These are phyloP conservation scores for Kwoniella sp. DNA, from an alignment of 768 basidiomycete species.

Conservation along the genomic window DNA sequence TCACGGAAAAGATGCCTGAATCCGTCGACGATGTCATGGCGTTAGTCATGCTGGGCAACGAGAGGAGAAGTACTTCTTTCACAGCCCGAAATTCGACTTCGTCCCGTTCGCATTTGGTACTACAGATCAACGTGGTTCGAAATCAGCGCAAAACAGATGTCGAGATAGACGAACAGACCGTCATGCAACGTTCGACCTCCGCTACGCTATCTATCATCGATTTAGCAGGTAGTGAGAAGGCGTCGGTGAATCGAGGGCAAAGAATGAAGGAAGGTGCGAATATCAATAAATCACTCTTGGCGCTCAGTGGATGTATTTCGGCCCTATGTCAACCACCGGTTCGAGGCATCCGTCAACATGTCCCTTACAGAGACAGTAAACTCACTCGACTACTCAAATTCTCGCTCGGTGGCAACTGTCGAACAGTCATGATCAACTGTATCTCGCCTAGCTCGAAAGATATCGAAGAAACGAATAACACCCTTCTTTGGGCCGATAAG, in stretches of 20 bases:
- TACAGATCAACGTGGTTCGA: conserved; percentile 91
- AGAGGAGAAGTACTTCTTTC: conserved; percentile 83
- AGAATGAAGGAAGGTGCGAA: conserved; percentile 98
- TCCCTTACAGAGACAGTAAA: conserved; percentile 98
- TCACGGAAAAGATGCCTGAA: conserved; percentile 76
- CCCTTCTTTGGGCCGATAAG: conserved; percentile 93
- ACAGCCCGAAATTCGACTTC: conserved; percentile 96
- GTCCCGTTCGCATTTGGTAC: conserved; percentile 94
- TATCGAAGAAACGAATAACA: conserved; percentile 98
- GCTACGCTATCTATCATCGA: conserved; percentile 97
- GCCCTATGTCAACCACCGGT: conserved; percentile 82
- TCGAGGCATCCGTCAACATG: conserved; percentile 73
- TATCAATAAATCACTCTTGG: conserved; percentile 97
- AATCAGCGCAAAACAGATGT: conserved; percentile 71
- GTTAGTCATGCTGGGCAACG: conserved; percentile 86
- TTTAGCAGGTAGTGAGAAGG: conserved; percentile 94
- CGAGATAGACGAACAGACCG: conserved; percentile 74
- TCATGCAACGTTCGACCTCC: conserved; percentile 56
- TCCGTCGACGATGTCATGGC: conserved; percentile 91
- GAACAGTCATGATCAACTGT: conserved; percentile 99
- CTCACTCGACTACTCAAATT: conserved; percentile 96
- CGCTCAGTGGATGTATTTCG: conserved; percentile 97
- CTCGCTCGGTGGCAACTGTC: conserved; percentile 97
- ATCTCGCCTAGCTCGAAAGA: conserved; percentile 91
- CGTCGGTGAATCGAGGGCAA: conserved; percentile 96